A percentile compares a stretch with the other conserved stretches of the same genome.
These are phyloP conservation scores for Calonectria hawksworthii DNA, from an alignment of 2,329 filamentous ascomycete genomes.

Conservation along the genomic window DNA sequence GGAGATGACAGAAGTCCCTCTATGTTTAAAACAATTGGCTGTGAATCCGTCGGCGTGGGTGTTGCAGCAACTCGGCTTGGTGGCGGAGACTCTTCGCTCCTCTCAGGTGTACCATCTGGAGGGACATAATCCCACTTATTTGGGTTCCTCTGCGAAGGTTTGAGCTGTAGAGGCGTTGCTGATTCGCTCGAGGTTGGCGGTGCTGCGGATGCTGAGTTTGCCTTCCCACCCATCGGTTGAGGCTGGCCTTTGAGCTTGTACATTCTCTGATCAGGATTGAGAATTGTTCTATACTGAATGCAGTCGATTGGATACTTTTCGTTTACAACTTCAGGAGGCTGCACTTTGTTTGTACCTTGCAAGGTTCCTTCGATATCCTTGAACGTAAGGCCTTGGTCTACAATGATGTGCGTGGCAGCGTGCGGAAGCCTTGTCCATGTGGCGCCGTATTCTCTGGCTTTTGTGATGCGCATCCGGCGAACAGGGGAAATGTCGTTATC, in stretches of 20 bases:
- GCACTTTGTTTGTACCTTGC: slow-evolving; percentile 33
- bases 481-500: slow-evolving; percentile 80
- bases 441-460: slow-evolving; percentile 82
- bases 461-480: slow-evolving; percentile 79
- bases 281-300: slow-evolving; percentile 67
- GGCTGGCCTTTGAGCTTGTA: slow-evolving; percentile 71
- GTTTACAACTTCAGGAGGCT: slow-evolving; percentile 69
- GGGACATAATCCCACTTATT: slow-evolving; percentile 56
- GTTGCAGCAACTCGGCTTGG: slow-evolving; percentile 35
- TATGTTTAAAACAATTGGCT: slow-evolving; percentile 44
- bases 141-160: slow-evolving; percentile 56
- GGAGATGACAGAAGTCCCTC: slow-evolving; percentile 22
- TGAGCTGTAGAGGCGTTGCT: slow-evolving; percentile 62
- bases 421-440: slow-evolving; percentile 73
- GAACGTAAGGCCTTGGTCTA: slow-evolving; percentile 78
- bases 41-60: slow-evolving; percentile 40
- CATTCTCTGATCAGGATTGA: slow-evolving; percentile 70
- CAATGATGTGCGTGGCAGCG: slow-evolving; percentile 82
- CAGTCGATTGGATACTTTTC: slow-evolving; percentile 80
- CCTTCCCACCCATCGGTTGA: slow-evolving; percentile 14
- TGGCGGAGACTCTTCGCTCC: slow-evolving; percentile 51
- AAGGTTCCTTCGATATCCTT: slow-evolving; percentile 70
- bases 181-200: slow-evolving; percentile 39
- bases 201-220: background rate
- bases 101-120: slow-evolving; percentile 53